A percentile compares a stretch with the other conserved stretches of the same genome.
Evolutionary conservation across 2,329 filamentous ascomycete genomes (phyloP).

Genomic region (Colletotrichum echinochloae): DNA sequence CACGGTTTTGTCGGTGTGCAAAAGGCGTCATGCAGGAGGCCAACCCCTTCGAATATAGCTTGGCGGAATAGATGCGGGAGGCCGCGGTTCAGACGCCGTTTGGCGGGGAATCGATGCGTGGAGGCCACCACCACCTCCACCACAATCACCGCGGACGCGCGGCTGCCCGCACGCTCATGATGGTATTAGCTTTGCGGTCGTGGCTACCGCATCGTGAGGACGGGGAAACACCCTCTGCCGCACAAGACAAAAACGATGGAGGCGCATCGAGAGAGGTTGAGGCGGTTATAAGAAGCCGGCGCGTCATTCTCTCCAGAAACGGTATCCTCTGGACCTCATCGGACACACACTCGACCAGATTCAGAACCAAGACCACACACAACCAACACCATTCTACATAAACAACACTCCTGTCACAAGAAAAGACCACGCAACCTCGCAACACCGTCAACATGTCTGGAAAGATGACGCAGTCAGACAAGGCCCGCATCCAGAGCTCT

Average conservation of each 20-base stretch:
- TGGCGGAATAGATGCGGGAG: background rate
- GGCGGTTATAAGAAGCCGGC: background rate
- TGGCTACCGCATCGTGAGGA: background rate
- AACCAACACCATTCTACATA: background rate
- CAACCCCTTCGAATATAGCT: too few relatives aligned
- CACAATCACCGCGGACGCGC: too few relatives aligned
- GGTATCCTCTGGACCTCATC: background rate
- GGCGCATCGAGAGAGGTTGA: background rate
- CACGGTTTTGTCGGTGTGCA: background rate
- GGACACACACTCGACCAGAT: background rate
- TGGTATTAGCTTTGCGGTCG: background rate
- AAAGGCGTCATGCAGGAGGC: background rate
- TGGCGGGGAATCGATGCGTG: background rate
- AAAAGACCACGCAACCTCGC: background rate
- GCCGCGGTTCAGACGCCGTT: background rate
- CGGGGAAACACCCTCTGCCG: too few relatives aligned
- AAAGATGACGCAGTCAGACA: conserved; percentile 12
- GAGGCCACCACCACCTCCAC: background rate
- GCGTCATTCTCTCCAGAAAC: background rate
- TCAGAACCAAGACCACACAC: background rate
- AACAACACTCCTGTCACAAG: background rate
- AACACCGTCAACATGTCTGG: conserved; percentile 5
- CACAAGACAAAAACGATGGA: background rate
- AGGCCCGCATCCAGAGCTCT: conserved; percentile 1
- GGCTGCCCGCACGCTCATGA: too few relatives aligned